phyloP scores from a whole-genome alignment of 495 filamentous ascomycete species.

The Aspergillus campestris region DNA sequence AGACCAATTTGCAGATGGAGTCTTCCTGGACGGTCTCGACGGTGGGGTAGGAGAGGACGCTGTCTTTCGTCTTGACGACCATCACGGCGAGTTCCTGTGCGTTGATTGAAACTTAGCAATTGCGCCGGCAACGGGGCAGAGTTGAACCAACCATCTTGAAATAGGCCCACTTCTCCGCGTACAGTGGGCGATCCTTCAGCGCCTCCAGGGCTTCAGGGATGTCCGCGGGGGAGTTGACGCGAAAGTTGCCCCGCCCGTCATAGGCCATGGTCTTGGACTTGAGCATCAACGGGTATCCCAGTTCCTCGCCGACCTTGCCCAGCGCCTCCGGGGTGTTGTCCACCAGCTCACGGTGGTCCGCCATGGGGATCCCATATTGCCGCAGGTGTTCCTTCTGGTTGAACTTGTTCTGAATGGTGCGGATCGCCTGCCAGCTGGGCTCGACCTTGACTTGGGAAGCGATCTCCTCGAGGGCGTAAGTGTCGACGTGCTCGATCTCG shows the following conservation, averaged over 20 bases:
- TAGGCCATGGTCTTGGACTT: slow-evolving; percentile 92
- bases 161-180: slow-evolving; percentile 85
- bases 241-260: slow-evolving; percentile 88
- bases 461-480: slow-evolving; percentile 80
- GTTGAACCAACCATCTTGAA: slow-evolving; percentile 52
- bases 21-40: slow-evolving; percentile 95
- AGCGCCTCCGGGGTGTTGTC: slow-evolving; percentile 48
- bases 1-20: slow-evolving; percentile 90
- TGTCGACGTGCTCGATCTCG: slow-evolving; percentile 98
- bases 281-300: slow-evolving; percentile 89
- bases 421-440: slow-evolving; percentile 81
- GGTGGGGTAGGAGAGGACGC: slow-evolving; percentile 70
- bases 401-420: slow-evolving; percentile 94
- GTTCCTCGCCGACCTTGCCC: slow-evolving; percentile 49
- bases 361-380: slow-evolving; percentile 58
- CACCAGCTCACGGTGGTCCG: slow-evolving; percentile 55
- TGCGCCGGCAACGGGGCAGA: not conserved
- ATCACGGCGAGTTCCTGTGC: slow-evolving; percentile 76
- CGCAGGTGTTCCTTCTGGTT: slow-evolving; percentile 78
- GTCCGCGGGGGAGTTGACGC: slow-evolving; percentile 57
- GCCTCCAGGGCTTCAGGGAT: slow-evolving; percentile 59
- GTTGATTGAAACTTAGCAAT: not conserved
- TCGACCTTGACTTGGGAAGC: slow-evolving; percentile 58
- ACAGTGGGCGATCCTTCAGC: slow-evolving; percentile 64
- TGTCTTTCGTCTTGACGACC: slow-evolving; percentile 84